Evolutionary conservation across 2,329 filamentous ascomycete species (phyloP).

Genomic region (Penicillium sumatraense): DNA sequence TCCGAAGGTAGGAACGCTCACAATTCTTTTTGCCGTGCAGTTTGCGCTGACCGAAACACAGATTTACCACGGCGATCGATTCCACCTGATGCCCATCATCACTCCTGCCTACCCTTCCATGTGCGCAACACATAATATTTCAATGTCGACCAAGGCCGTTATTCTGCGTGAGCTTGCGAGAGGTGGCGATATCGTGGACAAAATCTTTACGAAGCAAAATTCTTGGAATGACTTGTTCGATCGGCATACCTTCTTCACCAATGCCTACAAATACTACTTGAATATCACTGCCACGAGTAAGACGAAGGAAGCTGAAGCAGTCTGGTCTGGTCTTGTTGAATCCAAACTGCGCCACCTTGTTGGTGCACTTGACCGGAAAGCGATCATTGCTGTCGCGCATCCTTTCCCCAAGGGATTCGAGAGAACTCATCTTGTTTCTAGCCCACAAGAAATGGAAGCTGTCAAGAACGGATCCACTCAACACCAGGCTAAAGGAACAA

Average conservation of each 20-base stretch:
- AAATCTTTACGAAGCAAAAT: constrained; percentile 76
- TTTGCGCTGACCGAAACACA: constrained; percentile 38
- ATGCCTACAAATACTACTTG: constrained; percentile 94
- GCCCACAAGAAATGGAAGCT: constrained; percentile 64
- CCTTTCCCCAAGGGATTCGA: constrained; percentile 94
- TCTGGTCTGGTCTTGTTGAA: constrained; percentile 91
- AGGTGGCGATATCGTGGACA: constrained; percentile 75
- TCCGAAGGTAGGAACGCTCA: constrained; percentile 67
- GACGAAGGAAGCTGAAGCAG: constrained; percentile 80
- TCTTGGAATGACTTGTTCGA: constrained; percentile 87
- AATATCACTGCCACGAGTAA: constrained; percentile 82
- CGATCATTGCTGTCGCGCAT: constrained; percentile 80
- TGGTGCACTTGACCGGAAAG: constrained; percentile 77
- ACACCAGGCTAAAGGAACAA: constrained; percentile 60
- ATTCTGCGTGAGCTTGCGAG: constrained; percentile 82
- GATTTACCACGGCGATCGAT: constrained; percentile 78
- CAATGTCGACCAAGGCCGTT: constrained; percentile 79
- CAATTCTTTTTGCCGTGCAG: not conserved
- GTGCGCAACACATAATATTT: constrained; percentile 96
- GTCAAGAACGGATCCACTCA: constrained; percentile 66
- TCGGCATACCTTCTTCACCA: constrained; percentile 91
- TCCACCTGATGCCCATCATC: constrained; percentile 96
- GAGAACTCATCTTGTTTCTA: constrained; percentile 72
- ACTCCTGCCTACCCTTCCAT: constrained; percentile 97
- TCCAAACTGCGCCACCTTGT: constrained; percentile 90